Evolutionary conservation across 768 basidiomycete species (phyloP), one percentile per base, ranked within the genome.

Genomic region (Rhizopogon sp.): DNA sequence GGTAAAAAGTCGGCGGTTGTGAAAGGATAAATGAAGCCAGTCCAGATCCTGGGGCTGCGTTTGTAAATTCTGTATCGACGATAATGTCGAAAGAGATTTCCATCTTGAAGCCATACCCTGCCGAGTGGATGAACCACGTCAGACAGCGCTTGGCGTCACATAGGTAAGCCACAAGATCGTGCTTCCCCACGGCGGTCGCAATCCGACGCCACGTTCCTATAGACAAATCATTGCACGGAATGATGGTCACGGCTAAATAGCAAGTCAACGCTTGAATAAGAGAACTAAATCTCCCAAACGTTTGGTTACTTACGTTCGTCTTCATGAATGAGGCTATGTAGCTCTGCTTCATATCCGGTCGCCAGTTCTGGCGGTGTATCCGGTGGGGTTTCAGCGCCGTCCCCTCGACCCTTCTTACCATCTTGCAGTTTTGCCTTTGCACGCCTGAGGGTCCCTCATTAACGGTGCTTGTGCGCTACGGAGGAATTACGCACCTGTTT

Each of bases 181-280:
- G 77, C 52, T 79, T 79, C 58, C 70, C 73, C 4, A 72, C 63
- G 22, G 74, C 67, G 39, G 82, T 80, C 1, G 82, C 80, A 40
- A 90, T 82, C 42, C 91, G 84, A 49, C 84, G 80, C 90, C 90
- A 93, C 8, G 78, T 79, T 39, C 91, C 91, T 57, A 93, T 81
- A 7, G 82, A 79, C 47, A 93, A 74, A 65, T 87, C 82, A 16
- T 79, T 80, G 67, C 88, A 90, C 5, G 89, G 85, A 56, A 93
- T 87, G 56, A 91, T 79, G 10, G 80, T 84, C 37, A 92, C 79
- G 37, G 86, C 89, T 89, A 58, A 16, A 46, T 55, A 39, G 13
- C 40, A 37, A 14, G 37, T 11, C 9, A 51, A 5, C n/a, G 25
- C 10, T 37, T 43, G 9, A 29, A 42, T 47, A 49, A 16, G 8